Base-by-base conservation (phyloP, 1,139 yeast species). In the Suhomyces anneliseae region DNA sequence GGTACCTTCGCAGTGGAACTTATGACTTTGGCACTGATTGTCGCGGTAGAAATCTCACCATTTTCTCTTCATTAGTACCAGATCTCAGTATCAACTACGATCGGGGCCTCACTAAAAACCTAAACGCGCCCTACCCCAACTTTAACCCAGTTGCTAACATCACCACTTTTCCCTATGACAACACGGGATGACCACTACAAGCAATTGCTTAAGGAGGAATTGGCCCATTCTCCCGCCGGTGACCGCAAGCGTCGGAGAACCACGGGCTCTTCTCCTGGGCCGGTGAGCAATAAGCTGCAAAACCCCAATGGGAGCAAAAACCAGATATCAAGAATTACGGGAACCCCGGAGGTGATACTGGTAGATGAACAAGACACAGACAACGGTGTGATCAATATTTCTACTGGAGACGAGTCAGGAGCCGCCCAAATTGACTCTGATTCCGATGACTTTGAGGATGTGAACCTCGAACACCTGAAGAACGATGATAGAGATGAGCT, bases 391-490 rank as follows among this genome's bases (percentile, higher is more conserved):
- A 31, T 12, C 9, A 38, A 11, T 24, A 11, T n/a, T 4, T 27
- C 35, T 8, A 6, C 31, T 8, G 36, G 38, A 3, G 27, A 10
- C 11, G 12, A 10, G 11, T n/a, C 31, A 11, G 37, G 34, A 9
- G 38, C 9, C 6, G 15, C 15, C 14, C 38, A 27, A 14, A 27
- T 11, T 26, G 44, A 41, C n/a, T 45, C 35, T 9, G 53, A 49
- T 12, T 41, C 44, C 9, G 52, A 49, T 37, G 52, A 45, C 26
- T 51, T 50, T 37, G 53, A 51, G 34, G 49, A 49, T 19, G 52
- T 52, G 14, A 51, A 52, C 14, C 44, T 52, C 42, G 68, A 67
- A 14, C 36, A 34, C 34, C 24, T 19, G 24, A 19, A 6, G 19
- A 8, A 19, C 11, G 3, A 26, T 10, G 14, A 12, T 8, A 29